Base-by-base conservation (phyloP, 306 rosid species). In the Begonia masoniana region DNA sequence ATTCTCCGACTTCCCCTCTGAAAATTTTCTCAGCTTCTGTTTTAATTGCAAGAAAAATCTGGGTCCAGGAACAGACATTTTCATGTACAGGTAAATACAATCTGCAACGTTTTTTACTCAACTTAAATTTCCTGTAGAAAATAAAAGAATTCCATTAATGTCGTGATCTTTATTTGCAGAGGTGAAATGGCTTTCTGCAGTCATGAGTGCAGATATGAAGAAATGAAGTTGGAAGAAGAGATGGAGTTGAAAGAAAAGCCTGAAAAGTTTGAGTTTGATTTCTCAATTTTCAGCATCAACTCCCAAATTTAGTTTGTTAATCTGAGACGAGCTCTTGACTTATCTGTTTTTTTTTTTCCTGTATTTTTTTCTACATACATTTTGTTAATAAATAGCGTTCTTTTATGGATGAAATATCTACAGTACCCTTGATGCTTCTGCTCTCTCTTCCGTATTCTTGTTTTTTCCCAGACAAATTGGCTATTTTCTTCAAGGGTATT, bases 121-220 rank as follows among this genome's bases (percentile, higher is more conserved):
- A 51, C 8, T 21, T 21, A 21, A 4, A 4, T 51, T 41, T 13
- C 39, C 24, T 21, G 4, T 2, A 21, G 49, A 10, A 45, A n/a
- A n/a, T 10, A 12, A 45, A 45, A 45, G 15, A 45, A 45, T 14
- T 24, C 10, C 6, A 50, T 52, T 61, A 13, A 58, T 57, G 6
- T 63, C 50, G 15, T 10, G 4, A n/a, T 11, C 15, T 11, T 2
- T n/a, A 10, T 45, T 4, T 17, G 41, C 76, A 91, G 97, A 78
- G 97, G 97, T 45, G 96, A 91, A 63, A 78, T 80, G 54, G 97
- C 92, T 24, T 91, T 85, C 69, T 91, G 97, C 80, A 91, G 97
- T 76, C 19, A 68, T 39, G 97, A 91, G 51, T 91, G 97, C 64
- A 82, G 97, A 10, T 61, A 58, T 54, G 76, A 83, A 56, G 86